These are phyloP conservation scores for Huntiella bhutanensis DNA, from an alignment of 2,329 filamentous ascomycete species.

Conservation along the genomic window DNA sequence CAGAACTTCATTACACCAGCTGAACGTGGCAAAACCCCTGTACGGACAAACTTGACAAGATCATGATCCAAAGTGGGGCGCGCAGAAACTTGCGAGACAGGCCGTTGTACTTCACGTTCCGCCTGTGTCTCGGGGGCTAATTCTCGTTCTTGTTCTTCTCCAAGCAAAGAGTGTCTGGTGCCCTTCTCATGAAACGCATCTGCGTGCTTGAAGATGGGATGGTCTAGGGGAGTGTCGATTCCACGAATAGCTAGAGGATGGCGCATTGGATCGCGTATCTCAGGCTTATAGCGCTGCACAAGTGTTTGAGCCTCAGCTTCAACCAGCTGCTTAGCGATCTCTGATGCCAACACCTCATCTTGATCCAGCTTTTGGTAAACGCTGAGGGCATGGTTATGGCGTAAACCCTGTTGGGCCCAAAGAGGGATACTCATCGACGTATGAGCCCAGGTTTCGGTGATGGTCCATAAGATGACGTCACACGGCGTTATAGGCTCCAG, in stretches of 20 bases:
- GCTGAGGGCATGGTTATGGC: slow-evolving; percentile 24
- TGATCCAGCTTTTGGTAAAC: no score
- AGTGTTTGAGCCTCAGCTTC: slow-evolving; percentile 36
- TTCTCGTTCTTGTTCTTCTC: slow-evolving; percentile 53
- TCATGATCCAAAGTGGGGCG: slow-evolving; percentile 13
- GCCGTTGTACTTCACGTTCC: slow-evolving; percentile 33
- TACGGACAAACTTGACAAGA: slow-evolving; percentile 22
- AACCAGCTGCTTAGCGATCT: slow-evolving; percentile 24
- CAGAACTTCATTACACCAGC: slow-evolving; percentile 28
- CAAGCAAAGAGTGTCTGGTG: slow-evolving; percentile 20
- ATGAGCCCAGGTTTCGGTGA: slow-evolving; percentile 36
- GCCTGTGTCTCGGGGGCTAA: slow-evolving; percentile 43
- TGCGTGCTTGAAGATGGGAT: slow-evolving; percentile 2
- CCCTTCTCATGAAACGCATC: background rate
- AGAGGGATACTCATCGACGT: slow-evolving; percentile 31
- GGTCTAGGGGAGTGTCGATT: background rate
- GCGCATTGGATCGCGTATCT: background rate
- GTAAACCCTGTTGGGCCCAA: slow-evolving; percentile 41
- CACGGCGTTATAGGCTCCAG: slow-evolving; percentile 18
- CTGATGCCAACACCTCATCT: slow-evolving; percentile 18
- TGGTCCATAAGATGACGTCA: slow-evolving; percentile 41
- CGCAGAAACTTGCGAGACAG: no score
- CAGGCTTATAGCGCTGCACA: slow-evolving; percentile 30
- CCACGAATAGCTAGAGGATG: background rate
- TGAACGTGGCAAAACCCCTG: slow-evolving; percentile 17